Percentiles rank a stretch among this genome's conserved stretches.
phyloP scores from a whole-genome alignment of 768 basidiomycete genomes.

The Glaciozyma martinii region DNA sequence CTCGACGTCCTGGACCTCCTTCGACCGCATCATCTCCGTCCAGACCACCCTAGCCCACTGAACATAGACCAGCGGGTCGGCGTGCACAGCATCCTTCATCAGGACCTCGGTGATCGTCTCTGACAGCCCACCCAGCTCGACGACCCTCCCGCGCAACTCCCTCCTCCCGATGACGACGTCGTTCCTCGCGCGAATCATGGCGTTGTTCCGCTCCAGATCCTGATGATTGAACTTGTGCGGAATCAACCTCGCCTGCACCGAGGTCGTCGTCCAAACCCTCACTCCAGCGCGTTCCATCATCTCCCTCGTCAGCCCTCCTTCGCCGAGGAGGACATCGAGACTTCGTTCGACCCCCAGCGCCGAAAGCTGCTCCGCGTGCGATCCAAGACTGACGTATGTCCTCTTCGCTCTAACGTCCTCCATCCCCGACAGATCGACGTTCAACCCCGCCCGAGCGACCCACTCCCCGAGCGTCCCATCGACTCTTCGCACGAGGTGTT shows the following conservation, averaged over 20 bases:
- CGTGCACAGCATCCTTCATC: neutral
- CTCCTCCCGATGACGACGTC: neutral
- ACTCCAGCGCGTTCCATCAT: neutral
- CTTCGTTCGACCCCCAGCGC: neutral
- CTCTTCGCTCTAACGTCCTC: neutral
- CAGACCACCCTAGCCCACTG: neutral
- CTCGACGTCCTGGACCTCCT: too few species aligned
- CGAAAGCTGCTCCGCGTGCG: neutral
- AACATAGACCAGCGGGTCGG: neutral
- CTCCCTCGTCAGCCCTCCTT: neutral
- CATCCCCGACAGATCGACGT: neutral
- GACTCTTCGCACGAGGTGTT: neutral
- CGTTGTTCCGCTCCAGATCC: neutral
- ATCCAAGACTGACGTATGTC: conserved; percentile 1
- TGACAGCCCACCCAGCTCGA: neutral
- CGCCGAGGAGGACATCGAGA: neutral
- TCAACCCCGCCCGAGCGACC: neutral
- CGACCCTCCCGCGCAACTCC: neutral
- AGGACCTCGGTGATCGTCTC: neutral
- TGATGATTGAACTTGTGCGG: conserved; percentile 3
- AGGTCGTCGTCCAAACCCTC: neutral
- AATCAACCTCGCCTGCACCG: neutral
- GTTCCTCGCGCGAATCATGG: conserved; percentile 1
- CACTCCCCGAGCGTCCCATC: neutral
- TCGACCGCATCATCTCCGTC: neutral